phyloP scores from a whole-genome alignment of 768 basidiomycete species.

The Tremella fuciformis region DNA sequence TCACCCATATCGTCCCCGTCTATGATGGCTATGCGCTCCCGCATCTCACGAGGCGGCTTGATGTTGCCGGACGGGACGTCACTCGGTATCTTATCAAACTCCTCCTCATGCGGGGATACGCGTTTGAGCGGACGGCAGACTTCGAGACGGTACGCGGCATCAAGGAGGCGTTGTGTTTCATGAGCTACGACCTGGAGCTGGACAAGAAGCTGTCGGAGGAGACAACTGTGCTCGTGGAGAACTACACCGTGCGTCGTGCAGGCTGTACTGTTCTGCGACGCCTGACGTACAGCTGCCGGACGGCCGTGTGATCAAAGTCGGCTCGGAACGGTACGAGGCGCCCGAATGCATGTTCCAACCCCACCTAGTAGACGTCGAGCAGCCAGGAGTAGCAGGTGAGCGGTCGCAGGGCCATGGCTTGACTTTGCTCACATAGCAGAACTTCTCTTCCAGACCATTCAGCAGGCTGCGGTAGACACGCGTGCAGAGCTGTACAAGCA shows the following conservation, averaged over 20 bases:
- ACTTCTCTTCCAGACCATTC: constrained; percentile 95
- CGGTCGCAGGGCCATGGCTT: constrained; percentile 3
- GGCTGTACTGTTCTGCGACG: not conserved
- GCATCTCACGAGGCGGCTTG: constrained; percentile 87
- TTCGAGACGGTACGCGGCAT: constrained; percentile 99
- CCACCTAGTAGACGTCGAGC: constrained; percentile 92
- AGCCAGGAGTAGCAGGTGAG: constrained; percentile 88
- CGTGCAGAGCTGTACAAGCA: constrained; percentile 94
- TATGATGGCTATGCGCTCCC: constrained; percentile 96
- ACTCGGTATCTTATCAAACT: constrained; percentile 98
- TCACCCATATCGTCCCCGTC: constrained; percentile 98
- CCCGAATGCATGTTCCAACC: constrained; percentile 99
- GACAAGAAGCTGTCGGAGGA: constrained; percentile 91
- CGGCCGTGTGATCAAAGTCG: constrained; percentile 93
- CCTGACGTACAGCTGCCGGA: constrained; percentile 69
- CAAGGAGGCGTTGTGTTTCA: constrained; percentile 98
- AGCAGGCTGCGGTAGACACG: constrained; percentile 81
- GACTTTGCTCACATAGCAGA: constrained; percentile 56
- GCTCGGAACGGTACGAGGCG: constrained; percentile 96
- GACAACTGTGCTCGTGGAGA: constrained; percentile 93
- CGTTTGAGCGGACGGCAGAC: constrained; percentile 98
- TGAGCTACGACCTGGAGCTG: constrained; percentile 95
- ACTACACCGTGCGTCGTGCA: constrained; percentile 69
- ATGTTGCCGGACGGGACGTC: constrained; percentile 97
- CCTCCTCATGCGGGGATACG: constrained; percentile 99